These are phyloP conservation scores for Hymenochaete sp. DNA, from an alignment of 1,284 basidiomycete species.

Conservation along the genomic window DNA sequence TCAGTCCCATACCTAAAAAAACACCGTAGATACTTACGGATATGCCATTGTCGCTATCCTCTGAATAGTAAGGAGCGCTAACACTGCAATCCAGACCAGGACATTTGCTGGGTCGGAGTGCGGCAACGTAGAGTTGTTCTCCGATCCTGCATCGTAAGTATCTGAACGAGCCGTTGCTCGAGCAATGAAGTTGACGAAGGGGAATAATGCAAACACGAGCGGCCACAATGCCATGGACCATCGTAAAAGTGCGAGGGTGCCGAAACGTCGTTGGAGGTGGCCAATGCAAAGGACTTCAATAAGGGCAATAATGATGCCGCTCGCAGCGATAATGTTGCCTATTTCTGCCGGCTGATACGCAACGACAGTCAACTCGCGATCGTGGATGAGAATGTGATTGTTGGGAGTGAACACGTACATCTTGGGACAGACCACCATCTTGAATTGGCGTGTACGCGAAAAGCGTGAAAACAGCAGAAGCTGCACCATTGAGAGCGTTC, in stretches of 20 bases:
- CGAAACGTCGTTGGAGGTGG: conserved; percentile 17
- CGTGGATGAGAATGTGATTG: no score
- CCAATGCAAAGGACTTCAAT: conserved; percentile 18
- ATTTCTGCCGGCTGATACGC: conserved; percentile 20
- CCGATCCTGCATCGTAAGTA: conserved; percentile 19
- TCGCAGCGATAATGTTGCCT: conserved; percentile 21
- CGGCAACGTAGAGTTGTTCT: conserved; percentile 10
- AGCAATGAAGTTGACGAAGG: conserved; percentile 24
- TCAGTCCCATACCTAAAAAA: no score
- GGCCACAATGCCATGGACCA: conserved; percentile 19
- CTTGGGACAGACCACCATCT: conserved; percentile 21
- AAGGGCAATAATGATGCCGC: conserved; percentile 21
- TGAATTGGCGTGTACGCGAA: conserved; percentile 22
- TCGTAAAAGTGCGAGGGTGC: conserved; percentile 20
- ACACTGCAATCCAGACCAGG: conserved; percentile 30
- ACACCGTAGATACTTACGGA: conserved; percentile 26
- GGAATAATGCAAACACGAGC: conserved; percentile 20
- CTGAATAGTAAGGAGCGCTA: conserved; percentile 24
- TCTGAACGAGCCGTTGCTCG: no score
- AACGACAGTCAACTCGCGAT: no score
- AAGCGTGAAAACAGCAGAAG: conserved; percentile 17
- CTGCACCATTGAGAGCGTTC: conserved; percentile 8
- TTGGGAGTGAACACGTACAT: conserved; percentile 11
- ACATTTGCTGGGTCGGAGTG: neutral
- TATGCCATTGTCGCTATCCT: conserved; percentile 29